These are phyloP conservation scores for Rhizopogon vulgaris DNA, from an alignment of 768 basidiomycete genomes.

Conservation along the genomic window DNA sequence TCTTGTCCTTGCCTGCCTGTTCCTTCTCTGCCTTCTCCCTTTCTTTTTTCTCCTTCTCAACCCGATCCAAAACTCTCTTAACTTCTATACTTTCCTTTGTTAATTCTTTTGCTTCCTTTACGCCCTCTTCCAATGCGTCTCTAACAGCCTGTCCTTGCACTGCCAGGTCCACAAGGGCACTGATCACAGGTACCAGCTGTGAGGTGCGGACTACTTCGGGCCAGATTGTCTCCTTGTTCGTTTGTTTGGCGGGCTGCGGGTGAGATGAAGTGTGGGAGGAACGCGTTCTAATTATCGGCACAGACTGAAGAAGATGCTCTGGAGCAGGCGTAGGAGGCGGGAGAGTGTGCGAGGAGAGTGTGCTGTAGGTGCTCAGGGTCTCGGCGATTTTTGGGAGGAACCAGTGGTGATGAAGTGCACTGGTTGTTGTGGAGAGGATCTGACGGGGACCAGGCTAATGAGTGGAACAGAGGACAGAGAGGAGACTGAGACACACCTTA, in stretches of 20 bases:
- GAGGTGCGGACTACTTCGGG: constrained; percentile 34
- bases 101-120: constrained; percentile 49
- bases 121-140: constrained; percentile 56
- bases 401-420: background rate
- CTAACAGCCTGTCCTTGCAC: constrained; percentile 42
- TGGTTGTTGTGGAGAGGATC: background rate
- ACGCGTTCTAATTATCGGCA: constrained; percentile 40
- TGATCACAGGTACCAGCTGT: constrained; percentile 64
- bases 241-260: constrained; percentile 18
- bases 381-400: background rate
- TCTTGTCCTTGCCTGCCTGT: constrained; percentile 24
- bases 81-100: constrained; percentile 33
- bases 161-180: constrained; percentile 49
- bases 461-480: background rate
- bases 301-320: constrained; percentile 14
- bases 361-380: constrained; percentile 5
- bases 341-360: constrained; percentile 42
- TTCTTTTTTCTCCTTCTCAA: constrained; percentile 35
- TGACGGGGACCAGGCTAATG: background rate
- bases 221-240: background rate
- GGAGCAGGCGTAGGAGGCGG: constrained; percentile 47
- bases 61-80: constrained; percentile 21
- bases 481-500: constrained; percentile 15
- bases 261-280: constrained; percentile 28
- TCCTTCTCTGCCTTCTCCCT: constrained; percentile 45